These are phyloP conservation scores for Albizia julibrissin DNA, from an alignment of 306 rosid species.

Conservation along the genomic window DNA sequence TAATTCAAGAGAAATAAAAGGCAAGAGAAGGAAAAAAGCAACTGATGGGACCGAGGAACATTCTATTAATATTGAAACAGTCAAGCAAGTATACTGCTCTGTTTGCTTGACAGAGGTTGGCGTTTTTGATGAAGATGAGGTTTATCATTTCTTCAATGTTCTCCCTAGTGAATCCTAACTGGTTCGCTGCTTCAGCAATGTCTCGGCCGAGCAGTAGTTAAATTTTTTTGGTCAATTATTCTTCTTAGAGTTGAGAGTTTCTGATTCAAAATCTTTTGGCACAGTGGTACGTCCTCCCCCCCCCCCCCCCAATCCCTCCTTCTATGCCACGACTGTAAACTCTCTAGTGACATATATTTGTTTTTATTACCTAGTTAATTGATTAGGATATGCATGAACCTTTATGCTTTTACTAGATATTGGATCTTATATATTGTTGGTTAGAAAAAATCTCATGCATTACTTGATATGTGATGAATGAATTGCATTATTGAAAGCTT, in stretches of 20 bases:
- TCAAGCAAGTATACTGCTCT: slow-evolving; percentile 68
- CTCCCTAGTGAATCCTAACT: slow-evolving; percentile 59
- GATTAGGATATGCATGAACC: not conserved
- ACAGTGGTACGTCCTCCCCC: too few relatives aligned
- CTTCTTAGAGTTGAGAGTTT: not conserved
- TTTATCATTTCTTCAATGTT: slow-evolving; percentile 67
- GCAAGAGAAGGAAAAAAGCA: slow-evolving; percentile 41
- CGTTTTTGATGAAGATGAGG: slow-evolving; percentile 58
- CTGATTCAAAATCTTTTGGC: not conserved
- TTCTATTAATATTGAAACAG: slow-evolving; percentile 41
- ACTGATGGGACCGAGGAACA: slow-evolving; percentile 35
- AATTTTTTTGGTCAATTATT: slow-evolving; percentile 2
- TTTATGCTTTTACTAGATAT: not conserved
- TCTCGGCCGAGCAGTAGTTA: slow-evolving; percentile 15
- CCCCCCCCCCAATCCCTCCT: too few relatives aligned
- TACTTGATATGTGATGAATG: too few relatives aligned
- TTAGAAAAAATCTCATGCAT: too few relatives aligned
- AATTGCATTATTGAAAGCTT: too few relatives aligned
- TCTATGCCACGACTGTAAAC: not conserved
- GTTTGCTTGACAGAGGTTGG: slow-evolving; percentile 79
- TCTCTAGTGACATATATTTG: not conserved
- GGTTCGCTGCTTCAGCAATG: not conserved
- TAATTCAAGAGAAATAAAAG: slow-evolving; percentile 38
- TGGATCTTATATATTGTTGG: not conserved
- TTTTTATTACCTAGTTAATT: not conserved